These are phyloP conservation scores for Cutaneotrichosporon curvatum DNA, from an alignment of 1,284 basidiomycete species.

Conservation along the genomic window DNA sequence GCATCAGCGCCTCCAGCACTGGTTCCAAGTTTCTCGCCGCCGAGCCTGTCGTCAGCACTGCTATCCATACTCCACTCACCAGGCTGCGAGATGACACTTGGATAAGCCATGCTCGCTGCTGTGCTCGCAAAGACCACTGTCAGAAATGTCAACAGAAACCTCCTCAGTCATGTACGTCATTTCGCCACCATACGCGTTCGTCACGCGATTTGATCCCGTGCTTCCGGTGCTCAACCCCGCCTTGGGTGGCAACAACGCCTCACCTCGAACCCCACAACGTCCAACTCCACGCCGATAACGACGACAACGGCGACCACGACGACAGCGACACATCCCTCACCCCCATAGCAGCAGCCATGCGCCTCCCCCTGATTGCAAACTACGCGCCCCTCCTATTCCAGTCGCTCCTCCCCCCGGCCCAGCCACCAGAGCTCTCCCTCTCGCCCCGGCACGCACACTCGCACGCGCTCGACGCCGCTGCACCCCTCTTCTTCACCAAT, in stretches of 20 bases:
- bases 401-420: not conserved
- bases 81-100: conserved; percentile 28
- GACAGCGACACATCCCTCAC: no score
- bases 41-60: conserved; percentile 20
- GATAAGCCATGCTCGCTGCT: conserved; percentile 19
- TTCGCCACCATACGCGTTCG: not conserved
- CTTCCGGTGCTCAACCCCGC: conserved; percentile 16
- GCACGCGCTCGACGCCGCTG: not conserved
- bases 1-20: conserved; percentile 21
- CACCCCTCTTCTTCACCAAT: conserved; percentile 4
- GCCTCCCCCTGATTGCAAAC: conserved; percentile 1
- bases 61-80: conserved; percentile 7
- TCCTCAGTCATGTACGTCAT: no score
- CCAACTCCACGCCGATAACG: no score
- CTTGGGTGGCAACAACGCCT: conserved; percentile 1
- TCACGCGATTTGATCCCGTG: not conserved
- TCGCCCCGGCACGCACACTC: conserved; percentile 8
- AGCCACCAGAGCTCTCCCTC: not conserved
- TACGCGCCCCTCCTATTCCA: not conserved
- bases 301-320: no score
- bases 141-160: no score
- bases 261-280: not conserved
- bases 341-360: conserved; percentile 2
- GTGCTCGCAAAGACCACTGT: no score
- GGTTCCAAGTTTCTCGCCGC: conserved; percentile 26